Evolutionary conservation across 139 green algal genomes (phyloP), one percentile per base, ranked within the genome.

Genomic region (Gonium pectorale): DNA sequence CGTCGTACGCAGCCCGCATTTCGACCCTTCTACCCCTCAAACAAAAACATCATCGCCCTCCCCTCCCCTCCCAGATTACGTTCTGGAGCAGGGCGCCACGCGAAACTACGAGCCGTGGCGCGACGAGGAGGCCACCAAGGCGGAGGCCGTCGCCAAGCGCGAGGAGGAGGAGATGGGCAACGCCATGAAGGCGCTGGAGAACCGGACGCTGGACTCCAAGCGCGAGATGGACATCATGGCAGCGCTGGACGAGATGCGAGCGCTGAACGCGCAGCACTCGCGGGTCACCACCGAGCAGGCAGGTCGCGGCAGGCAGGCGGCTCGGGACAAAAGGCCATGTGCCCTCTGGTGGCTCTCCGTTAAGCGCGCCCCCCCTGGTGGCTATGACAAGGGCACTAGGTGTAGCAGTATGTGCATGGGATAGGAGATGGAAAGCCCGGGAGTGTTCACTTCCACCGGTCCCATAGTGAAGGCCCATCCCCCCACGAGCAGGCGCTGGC

Each of bases 51-150:
- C n/a, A n/a, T 35, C 56, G 29, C 31, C 29, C 62, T 13, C 35
- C 64, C 7, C 13, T 31, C 49, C 11, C 44, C 37, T 11, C 13
- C 91, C 82, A 52, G 97, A 99, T 89, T 99, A 99, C 89, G 86
- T 93, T 9, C 86, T 99, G 80, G 97, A 99, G 84, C 72, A 92
- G 19, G 97, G 97, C n/a, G 97, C 96, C 6, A 95, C 88, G 0
- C 87, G 97, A 41, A 99, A 99, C 90, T 98, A 98, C 82, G 97
- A 99, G 90, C 96, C 96, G 27, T 99, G 96, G 96, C 88, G 95
- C 22, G 96, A 97, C 43, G 91, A 94, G 71, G 85, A 90, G 33
- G 41, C 54, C 2, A 38, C 72, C 46, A 89, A 93, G 51, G 92
- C 86, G n/a, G 86, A 90, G 40, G 89, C 85, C 7, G 56, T 92